Percentiles rank a stretch among this genome's conserved stretches.
These are phyloP conservation scores for Leccinum solheimii DNA, from an alignment of 1,284 basidiomycete species.

Conservation along the genomic window DNA sequence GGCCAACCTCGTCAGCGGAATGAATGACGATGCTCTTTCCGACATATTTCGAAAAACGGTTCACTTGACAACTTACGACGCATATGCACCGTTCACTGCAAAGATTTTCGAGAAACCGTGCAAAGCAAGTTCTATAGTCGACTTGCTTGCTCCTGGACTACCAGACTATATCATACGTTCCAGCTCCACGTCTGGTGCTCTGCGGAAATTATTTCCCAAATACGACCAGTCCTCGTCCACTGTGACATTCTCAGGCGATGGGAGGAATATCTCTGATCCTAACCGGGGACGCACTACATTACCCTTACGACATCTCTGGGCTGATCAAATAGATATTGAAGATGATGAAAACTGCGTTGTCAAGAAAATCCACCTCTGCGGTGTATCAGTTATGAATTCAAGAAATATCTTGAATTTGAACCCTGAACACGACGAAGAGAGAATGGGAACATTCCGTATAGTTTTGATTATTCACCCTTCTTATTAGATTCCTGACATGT, in stretches of 20 bases:
- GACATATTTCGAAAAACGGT: not conserved
- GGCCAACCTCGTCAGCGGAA: not conserved
- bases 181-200: not conserved
- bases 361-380: not conserved
- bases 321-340: not conserved
- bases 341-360: not conserved
- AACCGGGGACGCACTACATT: not conserved
- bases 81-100: not conserved
- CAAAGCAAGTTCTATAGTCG: not conserved
- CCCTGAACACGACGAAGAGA: constrained; percentile 8
- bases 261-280: not conserved
- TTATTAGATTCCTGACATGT: not conserved
- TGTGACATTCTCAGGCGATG: not conserved
- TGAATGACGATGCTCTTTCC: not conserved
- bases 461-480: too few species aligned
- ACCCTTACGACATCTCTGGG: not conserved
- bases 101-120: not conserved
- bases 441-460: constrained; percentile 6
- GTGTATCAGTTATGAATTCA: not conserved
- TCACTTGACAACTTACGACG: not conserved
- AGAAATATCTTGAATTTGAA: not conserved
- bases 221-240: not conserved
- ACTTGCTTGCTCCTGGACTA: not conserved
- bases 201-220: not conserved
- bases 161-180: not conserved